Conservation (phyloP, 345 rosid genomes). For the Eucalyptus dawsonii region DNA sequence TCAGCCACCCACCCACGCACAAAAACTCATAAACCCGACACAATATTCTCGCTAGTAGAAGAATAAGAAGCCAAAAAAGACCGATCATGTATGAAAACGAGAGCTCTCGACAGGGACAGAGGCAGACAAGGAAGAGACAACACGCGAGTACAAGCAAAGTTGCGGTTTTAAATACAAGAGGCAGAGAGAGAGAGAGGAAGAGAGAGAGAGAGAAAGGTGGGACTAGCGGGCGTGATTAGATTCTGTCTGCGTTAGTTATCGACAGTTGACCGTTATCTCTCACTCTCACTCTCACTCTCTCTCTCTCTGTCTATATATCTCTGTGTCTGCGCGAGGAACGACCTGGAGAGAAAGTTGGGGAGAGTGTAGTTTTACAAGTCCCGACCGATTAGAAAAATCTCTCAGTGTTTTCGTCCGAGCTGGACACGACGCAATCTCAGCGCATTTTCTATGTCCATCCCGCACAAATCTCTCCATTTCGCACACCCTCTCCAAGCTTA, state of each 20-base stretch:
- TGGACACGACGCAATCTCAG: not conserved
- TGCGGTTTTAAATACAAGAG: not conserved
- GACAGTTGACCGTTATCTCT: conserved; percentile 53
- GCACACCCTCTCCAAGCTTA: not conserved
- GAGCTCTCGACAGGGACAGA: conserved; percentile 2
- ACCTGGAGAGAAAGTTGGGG: not conserved
- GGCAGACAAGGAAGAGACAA: conserved; percentile 20
- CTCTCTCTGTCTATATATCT: not conserved
- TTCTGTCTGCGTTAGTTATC: conserved; percentile 59
- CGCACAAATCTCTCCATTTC: not conserved
- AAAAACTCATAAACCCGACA: not conserved
- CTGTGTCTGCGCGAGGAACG: not conserved
- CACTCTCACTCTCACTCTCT: not conserved
- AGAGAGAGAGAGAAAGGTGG: conserved; percentile 43
- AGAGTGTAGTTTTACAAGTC: conserved; percentile 1
- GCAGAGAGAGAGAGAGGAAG: conserved; percentile 26
- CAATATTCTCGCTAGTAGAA: not conserved
- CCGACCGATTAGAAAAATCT: conserved; percentile 4
- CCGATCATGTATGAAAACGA: not conserved
- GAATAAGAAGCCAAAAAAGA: not conserved
- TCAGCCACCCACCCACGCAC: not conserved
- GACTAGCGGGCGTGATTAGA: conserved; percentile 49
- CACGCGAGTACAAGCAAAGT: conserved; percentile 25
- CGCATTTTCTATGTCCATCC: not conserved
- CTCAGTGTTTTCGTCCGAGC: not conserved